Evolutionary conservation across 2,329 filamentous ascomycete species (phyloP).

Genomic region (Trichoderma oligosporum): DNA sequence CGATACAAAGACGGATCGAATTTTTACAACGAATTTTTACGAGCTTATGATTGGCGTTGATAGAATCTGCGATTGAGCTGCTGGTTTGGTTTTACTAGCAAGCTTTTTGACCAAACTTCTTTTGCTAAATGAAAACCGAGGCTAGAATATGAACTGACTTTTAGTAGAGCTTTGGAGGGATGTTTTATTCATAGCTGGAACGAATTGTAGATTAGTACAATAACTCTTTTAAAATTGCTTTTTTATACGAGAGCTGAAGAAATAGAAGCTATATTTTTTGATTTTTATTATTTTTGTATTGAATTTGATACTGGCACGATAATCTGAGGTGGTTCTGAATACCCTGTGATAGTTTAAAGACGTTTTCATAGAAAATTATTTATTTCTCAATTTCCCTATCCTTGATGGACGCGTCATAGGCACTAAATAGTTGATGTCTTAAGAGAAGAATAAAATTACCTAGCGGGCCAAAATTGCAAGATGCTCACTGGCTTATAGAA

Average conservation of each 20-base stretch:
- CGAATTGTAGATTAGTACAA: neutral
- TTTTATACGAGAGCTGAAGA: neutral
- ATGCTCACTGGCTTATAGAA: too few species aligned
- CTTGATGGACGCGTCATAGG: conserved; percentile 1
- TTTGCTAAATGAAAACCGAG: neutral
- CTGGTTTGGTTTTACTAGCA: neutral
- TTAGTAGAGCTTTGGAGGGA: neutral
- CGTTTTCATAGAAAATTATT: too few species aligned
- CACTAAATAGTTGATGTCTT: neutral
- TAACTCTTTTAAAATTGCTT: neutral
- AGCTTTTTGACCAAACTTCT: neutral
- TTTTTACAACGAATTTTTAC: neutral
- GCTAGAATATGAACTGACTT: neutral
- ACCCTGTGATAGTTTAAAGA: too few species aligned
- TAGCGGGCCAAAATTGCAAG: too few species aligned
- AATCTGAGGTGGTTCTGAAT: too few species aligned
- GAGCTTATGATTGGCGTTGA: conserved; percentile 12
- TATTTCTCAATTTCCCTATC: too few species aligned
- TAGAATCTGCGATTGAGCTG: neutral
- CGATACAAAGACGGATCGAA: neutral
- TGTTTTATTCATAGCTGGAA: neutral
- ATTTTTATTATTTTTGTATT: too few species aligned
- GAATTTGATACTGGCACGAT: too few species aligned
- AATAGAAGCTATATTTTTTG: too few species aligned
- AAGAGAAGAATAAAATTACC: neutral